Base-by-base conservation (phyloP, 2,329 filamentous ascomycete species). In the Alternaria arbusti region DNA sequence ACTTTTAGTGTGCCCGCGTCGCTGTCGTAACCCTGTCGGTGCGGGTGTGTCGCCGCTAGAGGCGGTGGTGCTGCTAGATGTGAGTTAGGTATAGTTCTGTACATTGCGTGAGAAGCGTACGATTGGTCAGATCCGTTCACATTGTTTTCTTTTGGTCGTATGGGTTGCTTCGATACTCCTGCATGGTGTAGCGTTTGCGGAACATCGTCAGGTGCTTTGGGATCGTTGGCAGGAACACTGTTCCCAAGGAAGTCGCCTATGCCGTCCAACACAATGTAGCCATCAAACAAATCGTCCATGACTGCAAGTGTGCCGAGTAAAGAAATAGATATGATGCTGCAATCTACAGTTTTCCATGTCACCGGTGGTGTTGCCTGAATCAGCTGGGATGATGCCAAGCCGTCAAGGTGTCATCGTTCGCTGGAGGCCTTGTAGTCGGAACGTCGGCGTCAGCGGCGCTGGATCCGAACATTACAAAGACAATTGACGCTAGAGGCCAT, bases 1-100 rank as follows among this genome's bases (percentile, higher is more conserved):
- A 60, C 88, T 90, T 81, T 91, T 91, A 75, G 90, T 91, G 79
- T 91, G 89, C 7, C 63, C 66, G 11, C 69, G 65, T 62, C 71
- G 64, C 57, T 72, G 68, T 28, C 70, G 70, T 36, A 52, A 32
- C 13, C 28, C 47, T 26, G 25, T 13, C 30, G 9, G 52, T 23
- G 40, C 30, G 12, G 25, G 36, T 25, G 23, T 28, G 13, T 47
- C 23, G 17, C 30, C 36, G 12, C 30, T 44, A 10, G 50, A 54
- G 23, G 20, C 17, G 25, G 54, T 43, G 17, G 43, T 15, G 23
- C 46, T 57, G 30, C 15, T 55, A 9, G 32, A 20, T 40, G 25
- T 54, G 22, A 52, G 54, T 40, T 52, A 47, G 28, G 22, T n/a
- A 12, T 17, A 49, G 30, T 17, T 9, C 44, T 20, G 12, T 54